Percentiles rank a stretch among this genome's conserved stretches.
Evolutionary conservation across 768 basidiomycete species (phyloP).

Genomic region (Auriculariales sp.): DNA sequence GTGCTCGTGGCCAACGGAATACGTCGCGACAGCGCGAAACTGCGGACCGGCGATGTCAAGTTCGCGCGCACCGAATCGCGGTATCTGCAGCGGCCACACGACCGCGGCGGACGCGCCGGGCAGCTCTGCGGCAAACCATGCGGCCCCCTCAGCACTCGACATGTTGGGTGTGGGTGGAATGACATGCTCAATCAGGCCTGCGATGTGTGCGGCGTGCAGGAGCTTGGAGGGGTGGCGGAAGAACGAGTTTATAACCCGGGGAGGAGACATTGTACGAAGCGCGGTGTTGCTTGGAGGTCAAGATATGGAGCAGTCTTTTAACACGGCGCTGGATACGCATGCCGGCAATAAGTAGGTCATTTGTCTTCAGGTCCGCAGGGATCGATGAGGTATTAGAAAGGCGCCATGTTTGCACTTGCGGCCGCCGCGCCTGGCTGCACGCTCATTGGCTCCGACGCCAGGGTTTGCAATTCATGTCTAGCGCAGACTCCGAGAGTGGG

Average conservation of each 20-base stretch:
- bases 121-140: background rate
- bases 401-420: too few relatives aligned
- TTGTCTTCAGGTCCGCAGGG: background rate
- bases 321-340: background rate
- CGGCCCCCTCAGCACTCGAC: background rate
- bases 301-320: too few relatives aligned
- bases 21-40: background rate
- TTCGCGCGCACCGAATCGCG: background rate
- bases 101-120: background rate
- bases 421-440: too few relatives aligned
- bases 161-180: background rate
- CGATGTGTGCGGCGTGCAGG: background rate
- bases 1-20: background rate
- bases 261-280: background rate
- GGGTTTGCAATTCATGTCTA: too few relatives aligned
- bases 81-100: background rate
- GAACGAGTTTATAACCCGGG: background rate
- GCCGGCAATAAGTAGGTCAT: background rate
- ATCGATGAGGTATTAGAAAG: too few relatives aligned
- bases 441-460: too few relatives aligned
- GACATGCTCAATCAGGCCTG: background rate
- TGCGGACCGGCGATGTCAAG: background rate
- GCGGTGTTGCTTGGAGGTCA: too few relatives aligned
- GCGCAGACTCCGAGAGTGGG: too few relatives aligned
- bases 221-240: background rate